Conservation (phyloP, 2,329 filamentous ascomycete species). For the Tolypocladium paradoxum region DNA sequence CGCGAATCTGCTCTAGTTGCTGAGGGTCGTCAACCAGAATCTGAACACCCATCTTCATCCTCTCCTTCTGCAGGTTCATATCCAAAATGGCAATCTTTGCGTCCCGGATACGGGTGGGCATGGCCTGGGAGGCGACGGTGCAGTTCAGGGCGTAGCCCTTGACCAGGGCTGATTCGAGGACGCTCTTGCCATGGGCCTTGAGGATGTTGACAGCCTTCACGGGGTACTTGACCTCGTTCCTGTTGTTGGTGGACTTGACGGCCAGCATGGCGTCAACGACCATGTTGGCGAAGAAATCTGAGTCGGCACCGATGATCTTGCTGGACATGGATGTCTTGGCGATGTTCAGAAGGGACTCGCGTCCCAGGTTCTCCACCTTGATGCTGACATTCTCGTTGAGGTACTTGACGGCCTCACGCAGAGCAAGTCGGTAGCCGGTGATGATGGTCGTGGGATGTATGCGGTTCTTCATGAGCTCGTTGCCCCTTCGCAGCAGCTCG, state of each 20-base stretch:
- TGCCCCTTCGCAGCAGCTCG: conserved; percentile 83
- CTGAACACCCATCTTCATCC: conserved; percentile 98
- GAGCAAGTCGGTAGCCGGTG: conserved; percentile 88
- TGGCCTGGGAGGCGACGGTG: conserved; percentile 95
- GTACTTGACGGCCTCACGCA: conserved; percentile 95
- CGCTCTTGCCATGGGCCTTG: conserved; percentile 94
- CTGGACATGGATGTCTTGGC: conserved; percentile 99
- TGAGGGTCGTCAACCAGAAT: conserved; percentile 96
- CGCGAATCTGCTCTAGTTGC: conserved; percentile 93
- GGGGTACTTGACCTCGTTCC: conserved; percentile 87
- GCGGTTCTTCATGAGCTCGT: conserved; percentile 98
- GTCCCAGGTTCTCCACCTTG: conserved; percentile 84
- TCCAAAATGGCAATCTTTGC: conserved; percentile 95
- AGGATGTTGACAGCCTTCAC: conserved; percentile 99
- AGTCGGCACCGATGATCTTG: conserved; percentile 95
- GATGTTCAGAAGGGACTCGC: conserved; percentile 86
- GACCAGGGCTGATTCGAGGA: conserved; percentile 76
- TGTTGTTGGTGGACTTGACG: conserved; percentile 87
- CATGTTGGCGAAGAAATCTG: conserved; percentile 95
- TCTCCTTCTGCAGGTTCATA: conserved; percentile 97
- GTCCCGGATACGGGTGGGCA: conserved; percentile 84
- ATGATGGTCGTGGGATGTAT: conserved; percentile 99
- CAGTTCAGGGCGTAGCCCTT: conserved; percentile 98
- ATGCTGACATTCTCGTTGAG: conserved; percentile 98
- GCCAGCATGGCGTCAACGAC: conserved; percentile 92